Conservation (phyloP, 495 filamentous ascomycete species). For the Tuber indicum region DNA sequence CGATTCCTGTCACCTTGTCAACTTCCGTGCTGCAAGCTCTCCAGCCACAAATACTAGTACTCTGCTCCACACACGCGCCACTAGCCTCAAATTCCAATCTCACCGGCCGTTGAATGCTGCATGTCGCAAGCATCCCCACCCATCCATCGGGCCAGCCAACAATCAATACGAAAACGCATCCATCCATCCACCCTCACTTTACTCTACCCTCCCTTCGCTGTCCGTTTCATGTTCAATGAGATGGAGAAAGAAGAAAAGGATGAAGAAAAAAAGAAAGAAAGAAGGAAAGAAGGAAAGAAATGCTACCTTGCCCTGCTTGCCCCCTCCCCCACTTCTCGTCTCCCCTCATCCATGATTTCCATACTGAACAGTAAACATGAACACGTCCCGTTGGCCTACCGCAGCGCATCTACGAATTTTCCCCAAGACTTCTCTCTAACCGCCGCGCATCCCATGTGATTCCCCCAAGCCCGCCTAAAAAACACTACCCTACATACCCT, state of each 20-base stretch:
- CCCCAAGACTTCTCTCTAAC: not conserved
- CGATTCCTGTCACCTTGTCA: not conserved
- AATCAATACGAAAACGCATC: not conserved
- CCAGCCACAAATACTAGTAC: not conserved
- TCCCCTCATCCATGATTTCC: not conserved
- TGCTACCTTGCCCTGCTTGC: not conserved
- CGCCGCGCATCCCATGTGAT: not conserved
- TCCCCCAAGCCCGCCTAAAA: not conserved
- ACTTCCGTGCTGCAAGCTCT: not conserved
- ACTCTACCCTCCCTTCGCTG: not conserved
- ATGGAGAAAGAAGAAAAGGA: not conserved
- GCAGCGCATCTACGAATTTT: not conserved
- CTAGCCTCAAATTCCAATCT: not conserved
- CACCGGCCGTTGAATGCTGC: not conserved
- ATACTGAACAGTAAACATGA: not conserved
- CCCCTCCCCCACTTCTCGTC: not conserved
- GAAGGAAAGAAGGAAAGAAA: not conserved
- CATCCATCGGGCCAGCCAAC: not conserved
- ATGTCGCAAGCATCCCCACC: not conserved
- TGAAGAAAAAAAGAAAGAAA: not conserved
- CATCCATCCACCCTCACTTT: not conserved
- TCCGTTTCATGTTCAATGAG: constrained; percentile 1
- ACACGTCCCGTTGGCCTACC: not conserved
- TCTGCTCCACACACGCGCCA: not conserved
- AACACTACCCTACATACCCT: not conserved